Evolutionary conservation across 2,329 filamentous ascomycete genomes (phyloP).

Genomic region (Dactylellina leptospora): DNA sequence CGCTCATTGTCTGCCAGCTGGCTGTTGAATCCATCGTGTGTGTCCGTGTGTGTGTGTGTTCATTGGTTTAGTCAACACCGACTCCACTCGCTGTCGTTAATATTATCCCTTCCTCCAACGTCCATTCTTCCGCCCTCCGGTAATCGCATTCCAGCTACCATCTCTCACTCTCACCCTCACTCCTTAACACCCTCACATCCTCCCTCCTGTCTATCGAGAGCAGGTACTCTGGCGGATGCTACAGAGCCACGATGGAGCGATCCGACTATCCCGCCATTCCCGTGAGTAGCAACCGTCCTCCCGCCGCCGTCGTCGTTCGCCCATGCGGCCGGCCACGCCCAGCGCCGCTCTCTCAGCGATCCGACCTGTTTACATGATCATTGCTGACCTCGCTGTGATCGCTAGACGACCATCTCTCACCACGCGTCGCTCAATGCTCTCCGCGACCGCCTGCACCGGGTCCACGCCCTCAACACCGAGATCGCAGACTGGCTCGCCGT

Average conservation of each 20-base stretch:
- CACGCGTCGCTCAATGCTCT: constrained; percentile 74
- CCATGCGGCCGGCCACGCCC: constrained; percentile 23
- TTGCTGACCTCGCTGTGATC: neutral
- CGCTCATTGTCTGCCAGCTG: too few relatives aligned
- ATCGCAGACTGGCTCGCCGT: constrained; percentile 98
- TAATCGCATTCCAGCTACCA: constrained; percentile 47
- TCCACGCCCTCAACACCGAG: constrained; percentile 84
- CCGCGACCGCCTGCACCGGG: constrained; percentile 85
- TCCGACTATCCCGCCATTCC: constrained; percentile 93
- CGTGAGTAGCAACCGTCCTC: too few relatives aligned
- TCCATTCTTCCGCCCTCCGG: constrained; percentile 22
- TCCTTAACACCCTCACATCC: neutral
- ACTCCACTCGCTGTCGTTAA: too few relatives aligned
- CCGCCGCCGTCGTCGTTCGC: neutral
- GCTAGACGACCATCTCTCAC: constrained; percentile 46
- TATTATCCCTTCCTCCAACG: constrained; percentile 14
- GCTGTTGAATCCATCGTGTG: too few relatives aligned
- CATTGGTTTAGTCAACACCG: too few relatives aligned
- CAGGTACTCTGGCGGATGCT: neutral
- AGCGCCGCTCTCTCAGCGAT: neutral
- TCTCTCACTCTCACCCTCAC: constrained; percentile 14
- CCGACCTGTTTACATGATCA: constrained; percentile 41
- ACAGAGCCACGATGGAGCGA: constrained; percentile 64
- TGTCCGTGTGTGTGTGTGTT: too few relatives aligned
- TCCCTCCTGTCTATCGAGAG: neutral